Evolutionary conservation across 176 grass and related monocot species (phyloP), one percentile per base, ranked within the genome.

Genomic region (Rhipidocladum racemiflorum): DNA sequence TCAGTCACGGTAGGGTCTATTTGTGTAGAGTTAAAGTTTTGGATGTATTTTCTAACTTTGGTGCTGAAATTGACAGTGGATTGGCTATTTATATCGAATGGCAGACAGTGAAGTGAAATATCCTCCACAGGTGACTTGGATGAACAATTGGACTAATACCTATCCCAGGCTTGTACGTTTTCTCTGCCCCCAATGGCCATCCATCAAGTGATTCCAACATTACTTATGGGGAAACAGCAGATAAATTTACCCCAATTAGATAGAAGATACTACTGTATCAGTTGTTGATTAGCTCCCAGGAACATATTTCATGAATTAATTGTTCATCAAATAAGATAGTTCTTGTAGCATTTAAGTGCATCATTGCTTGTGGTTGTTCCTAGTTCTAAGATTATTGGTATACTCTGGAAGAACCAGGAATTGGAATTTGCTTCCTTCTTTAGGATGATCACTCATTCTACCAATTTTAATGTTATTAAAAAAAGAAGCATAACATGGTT

Each of bases 31-130:
- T 66, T 43, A 6, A 74, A 50, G 9, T 20, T 68, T 20, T 39
- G 10, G 15, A 28, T 77, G 27, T 38, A 36, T 35, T 72, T 82
- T 72, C 36, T 17, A 30, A 23, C 36, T 61, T 35, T 48, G 53
- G 5, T 25, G 3, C 63, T 75, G 46, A 66, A 67, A 75, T 20
- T 69, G 25, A 61, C 18, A 0, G 3, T 35, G 5, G 18, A 46
- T 59, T 60, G 30, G 3, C 50, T 76, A 12, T 46, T 65, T 79
- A 51, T 74, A 44, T 51, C 29, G 73, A 25, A 76, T 76, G 61
- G 30, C 40, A 39, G 63, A 61, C 46, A 50, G 48, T 59, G 38
- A 34, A 61, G 29, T 13, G 29, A 49, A 70, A 32, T 32, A 50
- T 62, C 49, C 10, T 69, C 21, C 50, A 64, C 56, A 42, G 29